Evolutionary conservation across 2,329 filamentous ascomycete genomes (phyloP).

Genomic region (Microcera coccophila): DNA sequence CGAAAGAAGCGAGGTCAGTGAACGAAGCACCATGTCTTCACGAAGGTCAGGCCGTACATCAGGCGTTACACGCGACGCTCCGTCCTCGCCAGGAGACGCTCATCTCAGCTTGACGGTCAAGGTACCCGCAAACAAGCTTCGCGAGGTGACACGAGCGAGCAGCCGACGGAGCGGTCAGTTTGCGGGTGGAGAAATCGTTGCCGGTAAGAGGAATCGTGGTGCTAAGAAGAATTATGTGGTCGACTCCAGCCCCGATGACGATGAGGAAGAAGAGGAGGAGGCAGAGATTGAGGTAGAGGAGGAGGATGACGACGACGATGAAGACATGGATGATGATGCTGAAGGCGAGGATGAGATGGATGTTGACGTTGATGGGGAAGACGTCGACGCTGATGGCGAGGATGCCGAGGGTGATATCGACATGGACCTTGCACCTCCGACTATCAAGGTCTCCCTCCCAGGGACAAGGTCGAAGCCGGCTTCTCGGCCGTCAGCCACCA

Average conservation of each 20-base stretch:
- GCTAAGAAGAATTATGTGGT: slow-evolving; percentile 59
- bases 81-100: slow-evolving; percentile 47
- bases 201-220: slow-evolving; percentile 51
- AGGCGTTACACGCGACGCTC: slow-evolving; percentile 42
- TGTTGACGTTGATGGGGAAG: slow-evolving; percentile 28
- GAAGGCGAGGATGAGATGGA: slow-evolving; percentile 40
- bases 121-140: slow-evolving; percentile 48
- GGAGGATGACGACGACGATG: slow-evolving; percentile 41
- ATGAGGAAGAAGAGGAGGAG: slow-evolving; percentile 39
- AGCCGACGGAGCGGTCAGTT: slow-evolving; percentile 38
- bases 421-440: slow-evolving; percentile 39
- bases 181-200: slow-evolving; percentile 44
- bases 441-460: slow-evolving; percentile 48
- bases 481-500: slow-evolving; percentile 31
- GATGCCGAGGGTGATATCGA: slow-evolving; percentile 46
- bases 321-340: slow-evolving; percentile 31
- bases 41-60: slow-evolving; percentile 48
- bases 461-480: slow-evolving; percentile 36
- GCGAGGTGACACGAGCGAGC: slow-evolving; percentile 45
- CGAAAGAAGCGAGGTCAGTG: slow-evolving; percentile 30
- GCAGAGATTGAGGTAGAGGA: slow-evolving; percentile 37
- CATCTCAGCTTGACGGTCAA: slow-evolving; percentile 48
- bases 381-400: slow-evolving; percentile 43
- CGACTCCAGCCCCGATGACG: slow-evolving; percentile 50
- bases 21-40: slow-evolving; percentile 47